Evolutionary conservation across 176 grass and related monocot species (phyloP).

Genomic region (Phoenix roebelenii): DNA sequence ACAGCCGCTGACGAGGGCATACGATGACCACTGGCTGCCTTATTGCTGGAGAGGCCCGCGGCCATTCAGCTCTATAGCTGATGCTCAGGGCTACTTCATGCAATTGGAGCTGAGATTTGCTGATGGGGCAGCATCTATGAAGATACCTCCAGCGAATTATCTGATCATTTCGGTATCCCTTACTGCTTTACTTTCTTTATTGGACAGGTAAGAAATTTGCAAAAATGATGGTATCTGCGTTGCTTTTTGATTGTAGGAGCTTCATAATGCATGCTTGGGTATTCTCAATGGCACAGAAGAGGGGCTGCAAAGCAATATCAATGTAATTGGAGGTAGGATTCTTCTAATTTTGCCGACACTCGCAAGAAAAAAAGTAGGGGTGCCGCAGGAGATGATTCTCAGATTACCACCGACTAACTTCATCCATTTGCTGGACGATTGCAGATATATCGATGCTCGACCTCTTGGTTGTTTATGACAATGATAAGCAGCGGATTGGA

Average conservation of each 20-base stretch:
- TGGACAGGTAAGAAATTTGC: background rate
- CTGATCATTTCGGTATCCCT: conserved; percentile 72
- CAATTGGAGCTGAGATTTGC: conserved; percentile 50
- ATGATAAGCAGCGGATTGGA: conserved; percentile 63
- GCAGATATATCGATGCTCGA: conserved; percentile 88
- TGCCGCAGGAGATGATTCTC: no score
- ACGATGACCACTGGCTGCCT: conserved; percentile 42
- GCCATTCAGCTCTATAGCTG: conserved; percentile 68
- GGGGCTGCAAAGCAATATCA: conserved; percentile 41
- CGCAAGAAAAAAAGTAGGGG: no score
- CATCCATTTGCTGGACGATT: conserved; percentile 9
- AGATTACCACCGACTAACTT: background rate
- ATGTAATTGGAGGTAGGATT: conserved; percentile 66
- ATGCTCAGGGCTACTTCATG: conserved; percentile 78
- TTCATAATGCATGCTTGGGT: conserved; percentile 84
- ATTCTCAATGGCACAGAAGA: conserved; percentile 65
- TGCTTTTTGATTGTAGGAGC: conserved; percentile 41
- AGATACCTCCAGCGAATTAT: conserved; percentile 87
- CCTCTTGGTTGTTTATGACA: conserved; percentile 89
- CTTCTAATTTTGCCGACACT: no score
- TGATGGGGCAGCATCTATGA: conserved; percentile 46
- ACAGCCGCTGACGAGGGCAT: conserved; percentile 42
- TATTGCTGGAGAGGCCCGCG: conserved; percentile 84
- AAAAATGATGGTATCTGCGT: background rate
- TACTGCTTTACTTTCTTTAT: background rate